Base-by-base conservation (phyloP, 2,329 filamentous ascomycete genomes). In the Neophaeococcomyces aloes region DNA sequence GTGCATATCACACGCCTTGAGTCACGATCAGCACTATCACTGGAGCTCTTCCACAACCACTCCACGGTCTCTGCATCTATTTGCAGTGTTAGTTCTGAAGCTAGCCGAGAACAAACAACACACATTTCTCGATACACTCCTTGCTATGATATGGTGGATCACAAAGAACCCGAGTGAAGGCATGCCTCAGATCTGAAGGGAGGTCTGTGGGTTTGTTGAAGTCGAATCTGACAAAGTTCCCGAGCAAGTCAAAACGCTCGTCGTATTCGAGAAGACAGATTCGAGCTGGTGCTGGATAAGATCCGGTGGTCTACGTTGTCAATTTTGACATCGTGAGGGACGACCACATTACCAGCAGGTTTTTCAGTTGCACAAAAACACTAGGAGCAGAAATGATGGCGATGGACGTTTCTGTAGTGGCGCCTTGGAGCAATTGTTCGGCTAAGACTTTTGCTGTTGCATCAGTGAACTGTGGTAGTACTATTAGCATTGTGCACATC, bases 71-170 rank as follows among this genome's bases (percentile, higher is more conserved):
- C 30, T 36, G 30, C 29, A 21, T 37, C 39, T 38, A 14, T 13
- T 21, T 19, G 14, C 29, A 25, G 15, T 36, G 15, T 37, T 27
- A 44, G 42, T 10, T 29, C 23, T 45, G 43, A 43, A 40, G 32
- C 33, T 38, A 34, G n/a, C 3, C 6, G 18, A 18, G 18, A 30
- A 29, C 30, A 30, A 19, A 42, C 13, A 11, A 55, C 64, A 53
- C 54, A 82, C 80, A 69, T 68, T 86, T 87, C 0, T 82, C 86
- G 60, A 89, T 83, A 59, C 84, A 89, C 57, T 89, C 83, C 49
- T 83, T 75, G 59, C 77, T 86, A 29, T 89, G 67, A 59, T 89
- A 89, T 0, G 85, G 85, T 7, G 85, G 85, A 57, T 91, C 85
- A 53, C 75, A 76, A 43, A 88, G 80, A 48, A 89, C 72, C 42